Conservation (phyloP, 2,329 filamentous ascomycete species). For the Diaporthe velutina region DNA sequence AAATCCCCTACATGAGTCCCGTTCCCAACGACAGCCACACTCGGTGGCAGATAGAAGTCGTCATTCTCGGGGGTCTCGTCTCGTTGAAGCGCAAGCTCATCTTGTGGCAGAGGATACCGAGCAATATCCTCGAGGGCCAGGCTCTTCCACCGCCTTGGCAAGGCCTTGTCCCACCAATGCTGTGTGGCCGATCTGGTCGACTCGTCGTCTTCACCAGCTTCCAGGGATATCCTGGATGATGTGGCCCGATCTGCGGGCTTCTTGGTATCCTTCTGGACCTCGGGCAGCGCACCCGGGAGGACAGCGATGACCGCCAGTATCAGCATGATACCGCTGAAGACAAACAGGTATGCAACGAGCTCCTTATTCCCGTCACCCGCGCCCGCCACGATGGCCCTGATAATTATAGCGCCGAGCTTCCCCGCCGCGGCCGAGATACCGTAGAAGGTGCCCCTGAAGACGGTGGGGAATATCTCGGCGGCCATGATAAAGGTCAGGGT, state of each 20-base stretch:
- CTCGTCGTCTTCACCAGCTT: neutral
- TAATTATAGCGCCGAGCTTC: conserved; percentile 48
- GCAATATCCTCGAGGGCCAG: conserved; percentile 36
- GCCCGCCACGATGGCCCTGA: conserved; percentile 33
- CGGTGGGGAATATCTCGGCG: conserved; percentile 49
- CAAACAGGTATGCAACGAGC: conserved; percentile 8
- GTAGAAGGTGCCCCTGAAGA: conserved; percentile 48
- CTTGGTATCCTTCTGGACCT: conserved; percentile 24
- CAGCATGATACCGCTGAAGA: conserved; percentile 22
- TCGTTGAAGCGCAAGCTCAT: conserved; percentile 29
- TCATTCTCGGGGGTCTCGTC: neutral
- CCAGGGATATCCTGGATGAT: neutral
- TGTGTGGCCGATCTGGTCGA: neutral
- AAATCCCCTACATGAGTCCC: neutral
- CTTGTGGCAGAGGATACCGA: conserved; percentile 9
- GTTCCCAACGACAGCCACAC: neutral
- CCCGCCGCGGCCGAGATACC: conserved; percentile 48
- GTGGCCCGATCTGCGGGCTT: neutral
- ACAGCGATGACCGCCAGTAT: conserved; percentile 11
- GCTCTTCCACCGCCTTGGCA: conserved; percentile 16
- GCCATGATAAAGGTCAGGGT: conserved; percentile 49
- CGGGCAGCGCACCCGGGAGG: conserved; percentile 23
- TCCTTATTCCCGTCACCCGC: neutral
- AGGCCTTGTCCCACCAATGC: neutral
- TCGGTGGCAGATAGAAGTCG: neutral